Base-by-base conservation (phyloP, 163 green algal genomes). In the Chlamydomonas reinhardtii region DNA sequence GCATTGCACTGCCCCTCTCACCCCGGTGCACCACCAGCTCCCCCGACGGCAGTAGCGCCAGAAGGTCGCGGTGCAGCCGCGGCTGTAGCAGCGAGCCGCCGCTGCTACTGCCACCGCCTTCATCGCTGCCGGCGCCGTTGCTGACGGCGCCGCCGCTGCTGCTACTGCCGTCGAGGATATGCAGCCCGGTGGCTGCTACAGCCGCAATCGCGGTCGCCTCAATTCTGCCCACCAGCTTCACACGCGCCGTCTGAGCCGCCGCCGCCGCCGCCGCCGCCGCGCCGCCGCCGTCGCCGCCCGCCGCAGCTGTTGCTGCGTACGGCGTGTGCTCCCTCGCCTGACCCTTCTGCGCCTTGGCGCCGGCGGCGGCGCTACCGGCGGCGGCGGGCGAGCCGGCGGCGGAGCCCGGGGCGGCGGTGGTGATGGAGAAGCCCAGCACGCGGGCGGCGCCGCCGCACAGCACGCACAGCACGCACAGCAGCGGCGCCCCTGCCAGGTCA, bases 1-100 rank as follows among this genome's bases (percentile, higher is more conserved):
- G 32, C 64, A n/a, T n/a, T n/a, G n/a, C n/a, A n/a, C n/a, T n/a
- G n/a, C n/a, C n/a, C n/a, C n/a, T n/a, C n/a, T 39, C 27, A 86
- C 79, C 94, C 17, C 90, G 74, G 72, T 94, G 91, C 81, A 97
- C 85, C 62, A 87, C n/a, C 56, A 96, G 84, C 74, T 91, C 80
- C 6, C 91, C 89, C 31, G 85, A 75, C 4, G 88, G 88, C 61
- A 87, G 82, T 73, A 96, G 87, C 68, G 95, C 65, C 48, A 96
- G 89, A 4, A 96, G 79, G 87, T 96, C 94, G 0, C 79, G 69
- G 29, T 76, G 79, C 43, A 54, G 70, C 35, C 70, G 16, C 35
- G 48, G 48, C 48, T 56, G 48, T 56, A 56, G 48, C 48, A 56
- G 9, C 48, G 48, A 56, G 48, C 48, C 48, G 48, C 48, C 19